Evolutionary conservation across 2,329 filamentous ascomycete genomes (phyloP), one percentile per base, ranked within the genome.

Genomic region (Microdochium trichocladiopsis): DNA sequence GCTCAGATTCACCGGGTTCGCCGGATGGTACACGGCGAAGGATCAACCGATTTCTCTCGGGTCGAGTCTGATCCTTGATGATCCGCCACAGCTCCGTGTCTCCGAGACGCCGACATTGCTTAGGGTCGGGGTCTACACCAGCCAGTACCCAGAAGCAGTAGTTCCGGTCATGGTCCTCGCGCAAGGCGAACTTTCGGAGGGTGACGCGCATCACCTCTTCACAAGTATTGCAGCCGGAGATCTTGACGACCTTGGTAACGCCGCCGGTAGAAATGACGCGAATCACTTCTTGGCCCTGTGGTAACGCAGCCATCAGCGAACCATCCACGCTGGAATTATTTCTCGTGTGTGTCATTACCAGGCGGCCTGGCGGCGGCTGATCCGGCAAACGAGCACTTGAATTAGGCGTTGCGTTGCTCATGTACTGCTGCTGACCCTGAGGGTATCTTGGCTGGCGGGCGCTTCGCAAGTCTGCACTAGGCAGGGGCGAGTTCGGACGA

Each of bases 61-160:
- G 87, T 51, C 91, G 83, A 55, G 84, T 87, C 57, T 86, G 82
- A 61, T 96, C 91, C 62, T 90, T 91, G 69, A 95, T 95, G 51
- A 97, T 89, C 55, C 90, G 85, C 79, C 94, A 88, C 11, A 99
- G 75, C 66, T 99, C 94, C 4, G 84, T 86, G 63, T 99, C 94
- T 31, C 86, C 86, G 37, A 97, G 77, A 49, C 89, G 84, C 55
- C 91, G 85, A 66, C 90, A 95, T 63, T 91, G 84, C 49, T 79
- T 81, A 25, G 90, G 87, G 59, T 94, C 87, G 2, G 92, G 86
- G 48, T 96, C 90, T 37, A 90, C 75, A 50, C 92, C 93, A 58
- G 90, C 86, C 53, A 97, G 77, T 1, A 96, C 87, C 76, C 94
- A 97, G 72, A 99, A 97, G 73, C 92, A 96, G 72, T 96, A 97